Conservation (phyloP, 495 filamentous ascomycete genomes). For the Penicillium turbatum region DNA sequence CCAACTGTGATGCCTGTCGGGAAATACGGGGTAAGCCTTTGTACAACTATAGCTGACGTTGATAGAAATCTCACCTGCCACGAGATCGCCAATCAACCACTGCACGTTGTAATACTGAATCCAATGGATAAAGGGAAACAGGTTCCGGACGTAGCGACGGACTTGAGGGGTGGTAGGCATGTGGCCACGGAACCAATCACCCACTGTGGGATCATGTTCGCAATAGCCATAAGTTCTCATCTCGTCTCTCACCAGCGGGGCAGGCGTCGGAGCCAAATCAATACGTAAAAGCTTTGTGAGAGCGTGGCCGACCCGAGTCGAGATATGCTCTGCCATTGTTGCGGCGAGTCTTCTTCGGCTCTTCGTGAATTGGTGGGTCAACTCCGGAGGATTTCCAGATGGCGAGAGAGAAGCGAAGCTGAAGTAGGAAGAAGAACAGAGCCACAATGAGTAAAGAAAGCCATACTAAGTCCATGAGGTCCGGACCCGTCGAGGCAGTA, state of each 20-base stretch:
- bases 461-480: background rate
- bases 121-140: slow-evolving; percentile 86
- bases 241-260: background rate
- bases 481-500: background rate
- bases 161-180: slow-evolving; percentile 52
- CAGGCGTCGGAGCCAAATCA: background rate
- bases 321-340: slow-evolving; percentile 7
- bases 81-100: slow-evolving; percentile 82
- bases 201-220: slow-evolving; percentile 68
- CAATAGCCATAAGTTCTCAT: background rate
- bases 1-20: slow-evolving; percentile 68
- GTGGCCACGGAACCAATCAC: slow-evolving; percentile 62
- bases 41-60: background rate
- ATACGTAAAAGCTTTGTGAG: background rate
- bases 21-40: background rate
- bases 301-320: slow-evolving; percentile 8
- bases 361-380: background rate
- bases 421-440: slow-evolving; percentile 2
- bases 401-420: background rate
- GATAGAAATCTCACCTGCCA: slow-evolving; percentile 54
- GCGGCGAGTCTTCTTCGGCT: background rate
- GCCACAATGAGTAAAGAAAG: background rate
- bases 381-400: background rate
- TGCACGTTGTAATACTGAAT: slow-evolving; percentile 76
- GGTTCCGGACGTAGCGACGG: slow-evolving; percentile 53